Evolutionary conservation across 805 yeast genomes (phyloP).

Genomic region (Nakazawaea molendinolei): DNA sequence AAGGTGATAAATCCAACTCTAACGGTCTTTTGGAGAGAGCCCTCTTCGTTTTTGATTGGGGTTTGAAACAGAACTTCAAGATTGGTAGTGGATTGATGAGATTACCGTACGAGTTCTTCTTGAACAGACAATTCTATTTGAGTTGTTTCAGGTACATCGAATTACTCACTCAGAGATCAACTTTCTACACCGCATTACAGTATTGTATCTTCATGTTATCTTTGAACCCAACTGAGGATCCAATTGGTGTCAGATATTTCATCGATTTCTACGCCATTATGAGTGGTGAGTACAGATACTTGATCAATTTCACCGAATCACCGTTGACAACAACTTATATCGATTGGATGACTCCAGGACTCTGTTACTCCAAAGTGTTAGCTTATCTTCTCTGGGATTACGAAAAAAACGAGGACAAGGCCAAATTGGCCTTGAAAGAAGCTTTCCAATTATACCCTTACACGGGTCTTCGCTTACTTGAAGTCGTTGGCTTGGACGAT

Average conservation of each 20-base stretch:
- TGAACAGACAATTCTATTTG: constrained; percentile 73
- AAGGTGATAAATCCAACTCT: constrained; percentile 68
- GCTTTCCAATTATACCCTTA: constrained; percentile 57
- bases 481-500: constrained; percentile 43
- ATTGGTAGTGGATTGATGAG: constrained; percentile 54
- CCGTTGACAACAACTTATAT: constrained; percentile 50
- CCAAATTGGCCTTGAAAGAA: constrained; percentile 36
- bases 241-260: constrained; percentile 76
- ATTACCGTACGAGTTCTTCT: constrained; percentile 67
- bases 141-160: constrained; percentile 67
- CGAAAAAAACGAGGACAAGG: constrained; percentile 32
- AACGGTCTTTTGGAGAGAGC: constrained; percentile 74
- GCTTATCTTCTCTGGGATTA: constrained; percentile 36
- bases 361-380: constrained; percentile 58
- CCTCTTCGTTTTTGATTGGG: constrained; percentile 72
- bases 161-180: constrained; percentile 69
- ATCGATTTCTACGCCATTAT: constrained; percentile 72
- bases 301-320: constrained; percentile 50
- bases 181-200: constrained; percentile 68
- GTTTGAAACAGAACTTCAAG: constrained; percentile 52
- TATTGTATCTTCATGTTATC: constrained; percentile 68
- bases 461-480: constrained; percentile 44
- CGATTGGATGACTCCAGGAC: constrained; percentile 68
- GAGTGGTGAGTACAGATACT: constrained; percentile 56
- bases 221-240: constrained; percentile 70